phyloP scores from a whole-genome alignment of 345 rosid genomes.

The Syzygium grande region DNA sequence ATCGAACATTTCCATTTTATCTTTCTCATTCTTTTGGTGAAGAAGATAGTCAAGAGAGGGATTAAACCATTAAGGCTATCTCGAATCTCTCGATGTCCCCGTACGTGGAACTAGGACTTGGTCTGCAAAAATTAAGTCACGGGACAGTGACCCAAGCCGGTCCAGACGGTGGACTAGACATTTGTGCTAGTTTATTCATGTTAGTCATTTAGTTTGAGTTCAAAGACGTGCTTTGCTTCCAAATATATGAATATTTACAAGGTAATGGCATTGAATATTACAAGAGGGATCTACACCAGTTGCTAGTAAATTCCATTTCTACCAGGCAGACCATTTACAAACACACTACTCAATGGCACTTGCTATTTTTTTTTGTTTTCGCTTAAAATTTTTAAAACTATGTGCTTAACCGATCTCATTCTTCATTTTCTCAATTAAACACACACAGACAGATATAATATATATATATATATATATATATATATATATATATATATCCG shows the following conservation, averaged over 20 bases:
- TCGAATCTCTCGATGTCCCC: background rate
- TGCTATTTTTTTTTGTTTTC: conserved; percentile 9
- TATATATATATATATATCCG: too few relatives aligned
- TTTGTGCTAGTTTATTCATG: too few relatives aligned
- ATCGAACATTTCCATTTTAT: background rate
- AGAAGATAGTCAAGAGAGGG: background rate
- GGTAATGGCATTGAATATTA: too few relatives aligned
- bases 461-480: too few relatives aligned
- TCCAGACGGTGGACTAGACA: too few relatives aligned
- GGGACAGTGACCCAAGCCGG: too few relatives aligned
- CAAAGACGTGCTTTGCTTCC: too few relatives aligned
- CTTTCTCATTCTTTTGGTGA: background rate
- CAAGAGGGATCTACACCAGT: background rate
- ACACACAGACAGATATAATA: accelerated
- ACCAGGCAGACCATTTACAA: background rate
- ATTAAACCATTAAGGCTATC: background rate
- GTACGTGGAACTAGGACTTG: background rate
- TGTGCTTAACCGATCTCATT: background rate
- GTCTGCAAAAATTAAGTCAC: background rate
- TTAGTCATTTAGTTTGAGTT: too few relatives aligned
- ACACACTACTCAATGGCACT: background rate
- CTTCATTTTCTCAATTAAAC: background rate
- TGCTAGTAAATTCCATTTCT: background rate
- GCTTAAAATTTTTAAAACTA: background rate
- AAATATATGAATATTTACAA: too few relatives aligned